A percentile compares a stretch with the other conserved stretches of the same genome.
These are phyloP conservation scores for Didymella glomerata DNA, from an alignment of 2,329 filamentous ascomycete genomes.

Conservation along the genomic window DNA sequence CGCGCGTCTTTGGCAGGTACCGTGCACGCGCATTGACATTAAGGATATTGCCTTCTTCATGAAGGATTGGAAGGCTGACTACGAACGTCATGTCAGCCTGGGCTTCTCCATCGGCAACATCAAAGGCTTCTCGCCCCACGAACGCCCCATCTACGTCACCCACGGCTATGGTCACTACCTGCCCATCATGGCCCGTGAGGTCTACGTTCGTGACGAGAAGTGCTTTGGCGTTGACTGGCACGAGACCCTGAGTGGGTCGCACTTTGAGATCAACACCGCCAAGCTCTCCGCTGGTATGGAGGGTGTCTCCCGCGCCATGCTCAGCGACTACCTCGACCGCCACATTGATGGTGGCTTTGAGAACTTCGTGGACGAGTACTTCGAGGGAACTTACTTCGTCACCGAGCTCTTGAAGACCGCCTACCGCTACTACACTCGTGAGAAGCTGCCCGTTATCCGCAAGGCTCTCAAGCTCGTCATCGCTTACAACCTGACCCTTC, in stretches of 20 bases:
- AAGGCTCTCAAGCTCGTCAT: constrained; percentile 95
- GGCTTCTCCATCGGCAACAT: constrained; percentile 94
- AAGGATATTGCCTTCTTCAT: constrained; percentile 99
- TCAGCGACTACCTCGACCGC: constrained; percentile 93
- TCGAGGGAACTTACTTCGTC: constrained; percentile 92
- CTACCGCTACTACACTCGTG: constrained; percentile 89
- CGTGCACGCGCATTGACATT: constrained; percentile 97
- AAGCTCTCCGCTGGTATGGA: constrained; percentile 89
- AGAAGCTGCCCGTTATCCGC: constrained; percentile 86
- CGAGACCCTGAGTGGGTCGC: constrained; percentile 78
- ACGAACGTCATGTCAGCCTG: constrained; percentile 85
- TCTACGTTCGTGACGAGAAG: constrained; percentile 89
- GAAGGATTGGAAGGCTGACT: constrained; percentile 99
- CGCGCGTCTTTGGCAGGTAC: constrained; percentile 94
- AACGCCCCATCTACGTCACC: constrained; percentile 84
- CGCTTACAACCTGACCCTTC: constrained; percentile 93
- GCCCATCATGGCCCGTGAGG: constrained; percentile 91
- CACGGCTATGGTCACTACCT: constrained; percentile 95
- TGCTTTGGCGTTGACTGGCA: constrained; percentile 96
- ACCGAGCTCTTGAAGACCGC: constrained; percentile 97
- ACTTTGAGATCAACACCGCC: constrained; percentile 87
- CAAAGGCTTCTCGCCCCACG: constrained; percentile 76
- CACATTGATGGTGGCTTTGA: constrained; percentile 94
- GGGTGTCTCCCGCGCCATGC: constrained; percentile 79
- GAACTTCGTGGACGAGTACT: constrained; percentile 93